Conservation (phyloP, 345 rosid species). For the Angophora floribunda region DNA sequence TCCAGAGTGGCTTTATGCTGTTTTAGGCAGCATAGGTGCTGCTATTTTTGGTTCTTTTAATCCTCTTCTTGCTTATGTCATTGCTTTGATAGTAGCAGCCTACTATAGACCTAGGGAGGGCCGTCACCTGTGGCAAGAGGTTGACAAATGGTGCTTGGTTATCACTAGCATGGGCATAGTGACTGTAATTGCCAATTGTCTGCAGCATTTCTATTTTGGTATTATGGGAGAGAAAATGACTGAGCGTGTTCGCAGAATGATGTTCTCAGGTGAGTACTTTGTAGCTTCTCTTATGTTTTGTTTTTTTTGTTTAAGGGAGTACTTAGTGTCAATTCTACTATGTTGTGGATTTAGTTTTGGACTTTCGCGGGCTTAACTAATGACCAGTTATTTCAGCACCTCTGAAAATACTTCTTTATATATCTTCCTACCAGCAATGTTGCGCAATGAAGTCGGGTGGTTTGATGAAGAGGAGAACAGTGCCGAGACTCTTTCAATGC, state of each 20-base stretch:
- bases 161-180: constrained; percentile 97
- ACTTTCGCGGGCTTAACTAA: not conserved
- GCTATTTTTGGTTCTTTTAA: constrained; percentile 97
- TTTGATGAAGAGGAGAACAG: constrained; percentile 97
- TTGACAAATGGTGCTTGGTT: constrained; percentile 93
- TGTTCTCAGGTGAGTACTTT: constrained; percentile 76
- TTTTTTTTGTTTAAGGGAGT: not conserved
- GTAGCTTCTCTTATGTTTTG: not conserved
- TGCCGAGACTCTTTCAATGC: constrained; percentile 96
- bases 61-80: constrained; percentile 94
- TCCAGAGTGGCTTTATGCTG: constrained; percentile 98
- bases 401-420: not conserved
- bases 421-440: constrained; percentile 65
- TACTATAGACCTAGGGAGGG: constrained; percentile 39
- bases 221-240: constrained; percentile 99
- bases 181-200: constrained; percentile 90
- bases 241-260: constrained; percentile 94
- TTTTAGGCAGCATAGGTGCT: constrained; percentile 96
- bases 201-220: constrained; percentile 98
- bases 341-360: not conserved
- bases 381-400: not conserved
- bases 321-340: not conserved
- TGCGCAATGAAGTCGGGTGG: constrained; percentile 99
- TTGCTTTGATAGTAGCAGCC: constrained; percentile 71
- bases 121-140: constrained; percentile 55